These are phyloP conservation scores for Trametes cinnabarina DNA, from an alignment of 768 basidiomycete species.

Conservation along the genomic window DNA sequence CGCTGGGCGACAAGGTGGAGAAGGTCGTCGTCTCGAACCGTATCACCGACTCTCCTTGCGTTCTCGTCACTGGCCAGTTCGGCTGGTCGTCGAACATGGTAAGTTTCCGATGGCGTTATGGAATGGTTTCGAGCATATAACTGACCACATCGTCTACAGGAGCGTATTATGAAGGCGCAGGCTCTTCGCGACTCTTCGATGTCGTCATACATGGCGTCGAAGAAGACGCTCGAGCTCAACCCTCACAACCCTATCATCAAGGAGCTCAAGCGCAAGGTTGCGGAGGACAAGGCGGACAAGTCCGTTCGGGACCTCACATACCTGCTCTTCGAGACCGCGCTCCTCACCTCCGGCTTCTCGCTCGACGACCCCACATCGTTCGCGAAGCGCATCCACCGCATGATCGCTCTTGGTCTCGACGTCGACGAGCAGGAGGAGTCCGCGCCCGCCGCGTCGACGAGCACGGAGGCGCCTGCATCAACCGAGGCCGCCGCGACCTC, in stretches of 20 bases:
- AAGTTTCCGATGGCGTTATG: constrained; percentile 25
- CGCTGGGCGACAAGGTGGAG: constrained; percentile 98
- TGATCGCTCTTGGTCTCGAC: constrained; percentile 92
- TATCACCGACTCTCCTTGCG: constrained; percentile 94
- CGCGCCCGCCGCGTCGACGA: constrained; percentile 41
- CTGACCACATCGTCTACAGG: constrained; percentile 38
- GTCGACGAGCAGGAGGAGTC: constrained; percentile 77
- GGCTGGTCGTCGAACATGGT: constrained; percentile 99
- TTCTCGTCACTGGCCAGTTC: constrained; percentile 97
- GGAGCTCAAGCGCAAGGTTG: constrained; percentile 93
- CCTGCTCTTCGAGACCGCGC: constrained; percentile 94
- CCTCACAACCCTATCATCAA: constrained; percentile 89
- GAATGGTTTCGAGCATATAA: not conserved
- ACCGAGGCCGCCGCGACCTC: constrained; percentile 65
- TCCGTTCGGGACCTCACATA: constrained; percentile 95
- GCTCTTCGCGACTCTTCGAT: constrained; percentile 94
- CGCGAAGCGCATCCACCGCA: constrained; percentile 93
- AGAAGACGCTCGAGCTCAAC: constrained; percentile 98
- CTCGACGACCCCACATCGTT: constrained; percentile 95
- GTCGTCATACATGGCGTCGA: constrained; percentile 99
- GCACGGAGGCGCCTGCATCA: constrained; percentile 49
- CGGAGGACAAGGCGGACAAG: constrained; percentile 98
- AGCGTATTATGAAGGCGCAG: constrained; percentile 99
- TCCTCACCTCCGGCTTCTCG: constrained; percentile 93
- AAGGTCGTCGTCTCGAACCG: constrained; percentile 98